Evolutionary conservation across 2,329 filamentous ascomycete species (phyloP).

Genomic region (Apiospora phragmitis): DNA sequence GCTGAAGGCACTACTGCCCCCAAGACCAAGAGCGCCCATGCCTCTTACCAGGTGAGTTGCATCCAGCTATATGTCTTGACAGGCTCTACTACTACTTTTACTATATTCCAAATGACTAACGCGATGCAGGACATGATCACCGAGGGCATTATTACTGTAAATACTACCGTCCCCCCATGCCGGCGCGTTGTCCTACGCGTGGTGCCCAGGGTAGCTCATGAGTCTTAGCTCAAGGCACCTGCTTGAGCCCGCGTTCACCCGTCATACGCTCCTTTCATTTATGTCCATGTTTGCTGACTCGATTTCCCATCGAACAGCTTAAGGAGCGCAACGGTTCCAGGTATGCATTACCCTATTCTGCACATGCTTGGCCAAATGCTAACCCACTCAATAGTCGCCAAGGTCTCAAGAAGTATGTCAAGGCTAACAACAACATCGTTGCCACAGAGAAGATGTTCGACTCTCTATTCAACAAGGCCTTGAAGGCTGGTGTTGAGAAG

Average conservation of each 20-base stretch:
- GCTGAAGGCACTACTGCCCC: constrained; percentile 42
- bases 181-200: constrained; percentile 36
- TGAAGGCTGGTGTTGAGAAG: constrained; percentile 78
- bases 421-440: constrained; percentile 36
- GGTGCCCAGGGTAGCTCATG: not conserved
- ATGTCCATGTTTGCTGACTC: constrained; percentile 39
- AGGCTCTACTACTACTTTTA: constrained; percentile 18
- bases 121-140: constrained; percentile 59
- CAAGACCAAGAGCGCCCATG: constrained; percentile 54
- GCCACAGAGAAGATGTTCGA: constrained; percentile 56
- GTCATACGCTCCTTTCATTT: not conserved
- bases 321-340: constrained; percentile 64
- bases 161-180: constrained; percentile 36
- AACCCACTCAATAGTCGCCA: constrained; percentile 47
- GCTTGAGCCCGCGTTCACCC: not conserved
- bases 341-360: constrained; percentile 29
- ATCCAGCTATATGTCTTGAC: constrained; percentile 14
- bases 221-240: not conserved
- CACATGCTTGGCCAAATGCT: constrained; percentile 25
- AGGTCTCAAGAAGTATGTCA: constrained; percentile 59
- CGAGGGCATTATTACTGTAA: constrained; percentile 62
- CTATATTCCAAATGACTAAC: constrained; percentile 35
- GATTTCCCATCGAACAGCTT: constrained; percentile 44
- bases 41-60: constrained; percentile 59
- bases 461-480: constrained; percentile 68